Percentiles rank a stretch among this genome's conserved stretches.
These are phyloP conservation scores for Russula compacta DNA, from an alignment of 768 basidiomycete genomes.

Conservation along the genomic window DNA sequence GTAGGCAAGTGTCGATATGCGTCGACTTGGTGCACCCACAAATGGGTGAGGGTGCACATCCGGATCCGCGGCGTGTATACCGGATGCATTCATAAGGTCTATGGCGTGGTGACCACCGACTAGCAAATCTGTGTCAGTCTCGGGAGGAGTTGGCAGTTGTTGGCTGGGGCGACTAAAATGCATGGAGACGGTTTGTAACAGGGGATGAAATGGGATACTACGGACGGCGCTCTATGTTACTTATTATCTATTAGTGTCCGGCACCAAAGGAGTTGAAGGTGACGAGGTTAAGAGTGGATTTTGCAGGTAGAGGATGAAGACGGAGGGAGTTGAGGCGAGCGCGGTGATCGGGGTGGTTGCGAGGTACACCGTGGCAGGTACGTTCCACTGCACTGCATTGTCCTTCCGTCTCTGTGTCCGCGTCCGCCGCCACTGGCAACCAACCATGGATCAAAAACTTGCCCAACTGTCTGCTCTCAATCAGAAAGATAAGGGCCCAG, in stretches of 20 bases:
- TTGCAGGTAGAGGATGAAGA: not conserved
- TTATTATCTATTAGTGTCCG: conserved; percentile 1
- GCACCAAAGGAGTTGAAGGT: not conserved
- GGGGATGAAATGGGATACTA: not conserved
- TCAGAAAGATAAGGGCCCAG: conserved; percentile 81
- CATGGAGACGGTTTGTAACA: conserved; percentile 37
- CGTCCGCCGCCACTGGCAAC: not conserved
- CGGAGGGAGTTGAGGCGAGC: not conserved
- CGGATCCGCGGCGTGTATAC: not conserved
- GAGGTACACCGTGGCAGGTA: not conserved
- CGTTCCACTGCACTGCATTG: not conserved
- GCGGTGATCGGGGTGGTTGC: conserved; percentile 1
- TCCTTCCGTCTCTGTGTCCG: no score
- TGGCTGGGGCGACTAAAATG: conserved; percentile 29
- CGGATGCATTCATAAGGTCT: conserved; percentile 1
- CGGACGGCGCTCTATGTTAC: not conserved
- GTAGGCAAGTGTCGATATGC: conserved; percentile 46
- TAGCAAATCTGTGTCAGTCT: conserved; percentile 27
- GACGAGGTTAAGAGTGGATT: no score
- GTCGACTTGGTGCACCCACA: conserved; percentile 30
- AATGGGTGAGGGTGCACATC: not conserved
- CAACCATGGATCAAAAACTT: conserved; percentile 56
- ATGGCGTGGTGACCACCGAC: not conserved
- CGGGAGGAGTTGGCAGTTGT: conserved; percentile 29
- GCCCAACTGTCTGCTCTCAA: conserved; percentile 50